Evolutionary conservation across 768 basidiomycete genomes (phyloP), one percentile per base, ranked within the genome.

Genomic region (Auricularia auricula-judae): DNA sequence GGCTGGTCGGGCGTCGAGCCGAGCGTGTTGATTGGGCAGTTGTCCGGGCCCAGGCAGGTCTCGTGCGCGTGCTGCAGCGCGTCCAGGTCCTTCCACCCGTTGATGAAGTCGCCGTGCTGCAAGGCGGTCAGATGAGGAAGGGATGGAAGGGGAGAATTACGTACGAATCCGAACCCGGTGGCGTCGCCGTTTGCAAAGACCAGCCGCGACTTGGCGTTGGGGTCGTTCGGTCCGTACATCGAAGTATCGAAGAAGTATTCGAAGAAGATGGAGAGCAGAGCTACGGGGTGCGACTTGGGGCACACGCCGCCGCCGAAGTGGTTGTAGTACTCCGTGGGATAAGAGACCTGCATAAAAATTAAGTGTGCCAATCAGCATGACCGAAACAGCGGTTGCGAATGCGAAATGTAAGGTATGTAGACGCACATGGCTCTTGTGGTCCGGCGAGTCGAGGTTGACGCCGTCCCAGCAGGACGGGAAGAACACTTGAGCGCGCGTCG

Each of bases 51-150:
- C 11, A 33, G 11, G 42, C 64, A 65, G 16, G 53, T 42, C 65
- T 73, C 72, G 47, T 76, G 62, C 8, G 74, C 75, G 16, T 61
- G 51, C 33, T 62, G 65, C 3, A 77, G 69, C 18, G 74, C 63
- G 11, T 66, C 66, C 5, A 29, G 23, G 2, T 65, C 64, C 56
- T 72, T 70, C 76, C 76, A 77, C 2, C 76, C 72, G 44, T 70
- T 69, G 35, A 61, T 67, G 67, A 67, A 70, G 62, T 71, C 69
- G 7, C 67, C 66, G 63, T 65, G 64, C 33, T 70, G 61, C 59
- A 42, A 14, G 39, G 39, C 1, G 39, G 12, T 7, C 7, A 14
- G 39, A 14, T 8, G 39, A 42, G 39, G 39, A 14, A 42, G 39
- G 39, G 39, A 42, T 7, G 39, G 39, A 42, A 42, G 39, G 12